Evolutionary conservation across 2,329 filamentous ascomycete species (phyloP).

Genomic region (Gnomoniopsis sp.): DNA sequence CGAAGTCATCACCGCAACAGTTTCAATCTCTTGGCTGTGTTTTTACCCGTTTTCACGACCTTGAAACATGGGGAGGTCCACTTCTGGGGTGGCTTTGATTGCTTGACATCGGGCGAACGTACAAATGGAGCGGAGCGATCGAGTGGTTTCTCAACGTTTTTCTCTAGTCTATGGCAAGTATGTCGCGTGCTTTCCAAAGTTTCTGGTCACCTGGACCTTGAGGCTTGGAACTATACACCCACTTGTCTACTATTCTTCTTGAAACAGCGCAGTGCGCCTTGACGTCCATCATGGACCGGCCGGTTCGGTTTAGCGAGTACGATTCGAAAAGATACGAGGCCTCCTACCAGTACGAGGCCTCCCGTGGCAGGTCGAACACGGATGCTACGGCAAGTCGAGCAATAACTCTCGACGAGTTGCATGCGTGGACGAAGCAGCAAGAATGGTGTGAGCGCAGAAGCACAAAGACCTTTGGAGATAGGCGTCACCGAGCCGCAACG

Average conservation of each 20-base stretch:
- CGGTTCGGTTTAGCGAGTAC: not conserved
- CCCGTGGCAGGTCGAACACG: not conserved
- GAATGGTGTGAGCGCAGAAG: not conserved
- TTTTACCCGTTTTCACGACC: not conserved
- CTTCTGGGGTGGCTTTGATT: too few species aligned
- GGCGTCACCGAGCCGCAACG: too few species aligned
- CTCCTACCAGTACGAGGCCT: not conserved
- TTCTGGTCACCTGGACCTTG: not conserved
- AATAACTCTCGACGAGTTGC: not conserved
- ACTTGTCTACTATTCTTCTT: not conserved
- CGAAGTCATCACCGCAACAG: not conserved
- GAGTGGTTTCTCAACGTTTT: not conserved
- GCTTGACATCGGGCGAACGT: not conserved
- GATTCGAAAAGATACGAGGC: not conserved
- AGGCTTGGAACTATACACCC: not conserved
- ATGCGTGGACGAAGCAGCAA: not conserved
- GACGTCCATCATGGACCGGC: not conserved
- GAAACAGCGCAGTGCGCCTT: not conserved
- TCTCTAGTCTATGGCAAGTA: not conserved
- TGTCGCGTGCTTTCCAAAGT: not conserved
- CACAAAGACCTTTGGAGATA: not conserved
- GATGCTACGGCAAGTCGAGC: not conserved
- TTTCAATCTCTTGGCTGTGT: not conserved
- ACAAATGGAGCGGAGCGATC: not conserved
- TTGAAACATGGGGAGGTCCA: not conserved